These are phyloP conservation scores for Penicilliopsis zonata DNA, from an alignment of 495 filamentous ascomycete genomes.

Conservation along the genomic window DNA sequence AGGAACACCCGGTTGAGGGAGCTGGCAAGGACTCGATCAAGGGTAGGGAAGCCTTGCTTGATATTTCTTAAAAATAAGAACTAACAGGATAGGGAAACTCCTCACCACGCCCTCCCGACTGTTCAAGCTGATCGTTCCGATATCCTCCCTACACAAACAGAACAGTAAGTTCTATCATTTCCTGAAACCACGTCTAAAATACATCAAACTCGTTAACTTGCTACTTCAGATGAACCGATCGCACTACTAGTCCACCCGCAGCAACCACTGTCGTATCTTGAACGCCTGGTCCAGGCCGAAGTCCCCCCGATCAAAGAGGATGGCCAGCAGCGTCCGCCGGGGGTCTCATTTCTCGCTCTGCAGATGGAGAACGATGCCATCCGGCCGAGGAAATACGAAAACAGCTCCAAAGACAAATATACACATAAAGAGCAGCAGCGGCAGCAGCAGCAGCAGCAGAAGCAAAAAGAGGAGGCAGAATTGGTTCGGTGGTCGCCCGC, in stretches of 20 bases:
- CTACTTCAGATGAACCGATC: conserved; percentile 73
- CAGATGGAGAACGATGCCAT: conserved; percentile 54
- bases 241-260: conserved; percentile 85
- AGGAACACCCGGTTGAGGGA: no score
- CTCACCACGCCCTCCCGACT: conserved; percentile 82
- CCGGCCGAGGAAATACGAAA: conserved; percentile 33
- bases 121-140: conserved; percentile 78
- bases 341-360: conserved; percentile 69
- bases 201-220: no score
- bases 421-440: conserved; percentile 26
- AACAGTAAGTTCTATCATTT: no score
- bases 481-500: conserved; percentile 87
- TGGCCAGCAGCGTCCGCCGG: conserved; percentile 55
- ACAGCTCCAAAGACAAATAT: conserved; percentile 32
- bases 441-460: conserved; percentile 7
- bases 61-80: conserved; percentile 1
- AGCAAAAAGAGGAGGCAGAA: conserved; percentile 19
- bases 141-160: no score
- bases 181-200: no score
- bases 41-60: background rate
- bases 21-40: no score
- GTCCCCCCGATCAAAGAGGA: conserved; percentile 54
- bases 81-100: conserved; percentile 53
- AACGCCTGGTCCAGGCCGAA: conserved; percentile 83
- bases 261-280: conserved; percentile 86